Conservation (phyloP, 805 yeast species). For the Saccharomycopsis sp. region DNA sequence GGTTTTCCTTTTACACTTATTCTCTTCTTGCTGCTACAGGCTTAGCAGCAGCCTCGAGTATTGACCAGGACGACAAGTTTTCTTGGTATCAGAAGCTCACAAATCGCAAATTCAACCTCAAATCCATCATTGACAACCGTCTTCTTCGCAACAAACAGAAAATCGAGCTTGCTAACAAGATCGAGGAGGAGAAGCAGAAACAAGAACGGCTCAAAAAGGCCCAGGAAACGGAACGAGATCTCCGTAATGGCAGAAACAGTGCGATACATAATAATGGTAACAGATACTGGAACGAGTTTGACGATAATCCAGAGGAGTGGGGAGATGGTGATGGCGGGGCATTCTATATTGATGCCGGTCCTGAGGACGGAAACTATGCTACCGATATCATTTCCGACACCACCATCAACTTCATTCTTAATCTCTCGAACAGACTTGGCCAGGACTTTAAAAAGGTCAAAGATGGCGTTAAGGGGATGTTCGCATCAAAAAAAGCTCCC, state of each 20-base stretch:
- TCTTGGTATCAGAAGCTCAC: slow-evolving; percentile 15
- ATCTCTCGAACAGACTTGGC: slow-evolving; percentile 4
- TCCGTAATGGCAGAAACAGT: not conserved
- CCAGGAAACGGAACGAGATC: not conserved
- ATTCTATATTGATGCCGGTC: slow-evolving; percentile 8
- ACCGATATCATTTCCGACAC: slow-evolving; percentile 13
- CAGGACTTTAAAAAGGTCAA: not conserved
- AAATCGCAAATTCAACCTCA: slow-evolving; percentile 13
- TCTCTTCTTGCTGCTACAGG: not conserved
- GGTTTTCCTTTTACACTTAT: not conserved
- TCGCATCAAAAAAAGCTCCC: not conserved
- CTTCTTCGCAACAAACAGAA: slow-evolving; percentile 7
- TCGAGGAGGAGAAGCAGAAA: slow-evolving; percentile 9
- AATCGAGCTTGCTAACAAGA: slow-evolving; percentile 8
- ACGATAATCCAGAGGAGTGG: slow-evolving; percentile 19
- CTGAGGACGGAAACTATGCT: not conserved
- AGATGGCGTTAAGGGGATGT: not conserved
- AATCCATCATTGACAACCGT: slow-evolving; percentile 13
- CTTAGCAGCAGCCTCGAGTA: not conserved
- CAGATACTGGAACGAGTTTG: slow-evolving; percentile 22
- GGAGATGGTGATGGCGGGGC: slow-evolving; percentile 9
- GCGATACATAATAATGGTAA: not conserved
- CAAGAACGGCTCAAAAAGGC: not conserved
- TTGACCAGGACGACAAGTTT: not conserved
- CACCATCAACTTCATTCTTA: slow-evolving; percentile 11